These are phyloP conservation scores for Acacia confusa DNA, from an alignment of 306 rosid species.

Conservation along the genomic window DNA sequence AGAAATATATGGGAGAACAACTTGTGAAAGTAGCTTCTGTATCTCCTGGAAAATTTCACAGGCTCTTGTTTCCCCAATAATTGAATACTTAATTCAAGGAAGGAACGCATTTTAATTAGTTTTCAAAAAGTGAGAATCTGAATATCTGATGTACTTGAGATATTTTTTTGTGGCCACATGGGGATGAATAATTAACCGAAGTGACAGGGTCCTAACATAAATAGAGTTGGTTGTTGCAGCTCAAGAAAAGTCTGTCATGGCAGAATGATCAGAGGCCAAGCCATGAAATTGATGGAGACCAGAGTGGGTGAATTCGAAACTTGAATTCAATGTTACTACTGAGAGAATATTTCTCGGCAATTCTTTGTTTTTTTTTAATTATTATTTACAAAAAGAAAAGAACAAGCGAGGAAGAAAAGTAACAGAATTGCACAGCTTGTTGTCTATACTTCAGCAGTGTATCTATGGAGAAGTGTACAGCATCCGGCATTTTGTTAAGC, in stretches of 20 bases:
- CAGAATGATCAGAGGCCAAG: background rate
- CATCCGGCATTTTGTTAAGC: constrained; percentile 14
- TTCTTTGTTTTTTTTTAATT: background rate
- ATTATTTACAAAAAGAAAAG: background rate
- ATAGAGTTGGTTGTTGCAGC: background rate
- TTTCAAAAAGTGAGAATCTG: background rate
- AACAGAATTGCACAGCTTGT: background rate
- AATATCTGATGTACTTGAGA: background rate
- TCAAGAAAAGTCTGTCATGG: background rate
- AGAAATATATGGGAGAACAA: background rate
- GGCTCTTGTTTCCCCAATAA: background rate
- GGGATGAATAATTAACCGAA: background rate
- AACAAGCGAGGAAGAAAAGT: background rate
- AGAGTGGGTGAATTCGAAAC: background rate
- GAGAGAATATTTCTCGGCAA: background rate
- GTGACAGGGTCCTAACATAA: constrained; percentile 6
- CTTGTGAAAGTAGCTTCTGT: background rate
- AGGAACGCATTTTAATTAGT: background rate
- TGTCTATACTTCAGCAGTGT: constrained; percentile 10
- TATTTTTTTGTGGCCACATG: background rate
- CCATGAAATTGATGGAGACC: constrained; percentile 4
- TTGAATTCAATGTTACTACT: background rate
- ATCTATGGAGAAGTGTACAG: constrained; percentile 12
- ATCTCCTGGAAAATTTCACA: constrained; percentile 16
- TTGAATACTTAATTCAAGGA: background rate